Base-by-base conservation (phyloP, 768 basidiomycete genomes). In the Tylopilus intermedius region DNA sequence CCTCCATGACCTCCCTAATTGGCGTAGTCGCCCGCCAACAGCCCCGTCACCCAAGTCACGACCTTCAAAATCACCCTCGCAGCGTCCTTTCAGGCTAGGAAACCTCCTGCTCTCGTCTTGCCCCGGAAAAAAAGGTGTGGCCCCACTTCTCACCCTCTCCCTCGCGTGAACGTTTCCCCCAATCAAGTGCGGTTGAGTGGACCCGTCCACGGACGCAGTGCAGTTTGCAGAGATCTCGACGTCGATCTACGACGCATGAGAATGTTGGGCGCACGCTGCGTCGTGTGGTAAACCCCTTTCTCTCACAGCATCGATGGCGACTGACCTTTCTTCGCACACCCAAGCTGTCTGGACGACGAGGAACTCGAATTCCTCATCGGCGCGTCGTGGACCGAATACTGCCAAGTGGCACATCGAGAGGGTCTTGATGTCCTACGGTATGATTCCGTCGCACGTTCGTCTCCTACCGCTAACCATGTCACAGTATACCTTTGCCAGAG, bases 21-120 rank as follows among this genome's bases (percentile, higher is more conserved):
- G 26, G 8, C 8, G 38, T 18, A 66, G 63, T 47, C 63, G 56
- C 42, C 46, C 54, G 8, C 57, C 63, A 14, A 49, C 61, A 39
- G 55, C 41, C 14, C 51, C 66, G 2, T 56, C 66, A 2, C 45
- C 56, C 45, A 68, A 41, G 37, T 43, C 39, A 43, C 57, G 58
- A 15, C 2, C 43, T 9, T 44, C 57, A 14, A 60, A 42, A 11
- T 13, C 55, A 45, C 33, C 47, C 55, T 30, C 30, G 30, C 9
- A 55, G 32, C 60, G 64, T 24, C 54, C 58, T 10, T 69, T 71
- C 27, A 62, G 62, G 11, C 70, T 95, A 8, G 94, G 94, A n/a
- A 97, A 98, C 67, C 71, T 98, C 21, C 78, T 86, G 47, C 69
- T 97, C 30, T 92, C 89, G 6, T 93, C 90, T 6, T 97, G 95